phyloP scores from a whole-genome alignment of 768 basidiomycete genomes.

The Trametes maxima region DNA sequence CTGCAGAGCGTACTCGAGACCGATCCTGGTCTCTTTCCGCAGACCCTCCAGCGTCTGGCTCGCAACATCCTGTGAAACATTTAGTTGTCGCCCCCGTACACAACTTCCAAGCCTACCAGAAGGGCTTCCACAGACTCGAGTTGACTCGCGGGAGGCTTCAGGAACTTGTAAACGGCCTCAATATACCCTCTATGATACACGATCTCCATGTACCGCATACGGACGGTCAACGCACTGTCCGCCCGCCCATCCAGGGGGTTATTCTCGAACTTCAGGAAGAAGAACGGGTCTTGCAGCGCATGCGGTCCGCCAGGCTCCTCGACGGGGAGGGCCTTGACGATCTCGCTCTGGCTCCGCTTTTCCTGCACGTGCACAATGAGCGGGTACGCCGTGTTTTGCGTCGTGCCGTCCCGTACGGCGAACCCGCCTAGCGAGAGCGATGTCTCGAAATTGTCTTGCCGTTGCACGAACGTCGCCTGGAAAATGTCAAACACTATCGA shows the following conservation, averaged over 20 bases:
- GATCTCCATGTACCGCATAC: constrained; percentile 95
- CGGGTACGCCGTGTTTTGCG: constrained; percentile 72
- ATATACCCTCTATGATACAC: constrained; percentile 95
- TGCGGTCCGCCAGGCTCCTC: constrained; percentile 22
- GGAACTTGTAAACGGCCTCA: constrained; percentile 88
- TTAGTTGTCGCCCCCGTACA: not conserved
- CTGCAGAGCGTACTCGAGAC: constrained; percentile 90
- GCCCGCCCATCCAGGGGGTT: constrained; percentile 91
- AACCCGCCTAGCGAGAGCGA: constrained; percentile 85
- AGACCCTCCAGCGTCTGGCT: constrained; percentile 92
- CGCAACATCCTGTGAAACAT: constrained; percentile 70
- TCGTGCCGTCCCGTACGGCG: constrained; percentile 91
- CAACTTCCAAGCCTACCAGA: constrained; percentile 51
- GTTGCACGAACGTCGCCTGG: constrained; percentile 79
- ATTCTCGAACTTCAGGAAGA: constrained; percentile 88
- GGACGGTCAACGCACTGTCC: constrained; percentile 85
- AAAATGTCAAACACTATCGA: constrained; percentile 88
- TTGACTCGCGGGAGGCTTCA: constrained; percentile 93
- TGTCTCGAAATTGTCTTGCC: constrained; percentile 85
- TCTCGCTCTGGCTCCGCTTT: constrained; percentile 28
- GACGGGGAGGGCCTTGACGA: constrained; percentile 19
- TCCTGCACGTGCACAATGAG: constrained; percentile 89
- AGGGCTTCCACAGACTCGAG: constrained; percentile 94
- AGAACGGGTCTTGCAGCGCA: constrained; percentile 61
- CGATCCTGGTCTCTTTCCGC: constrained; percentile 90